Percentiles rank a stretch among this genome's conserved stretches.
Conservation (phyloP, 2,329 filamentous ascomycete genomes). For the Neospermospora avenae region DNA sequence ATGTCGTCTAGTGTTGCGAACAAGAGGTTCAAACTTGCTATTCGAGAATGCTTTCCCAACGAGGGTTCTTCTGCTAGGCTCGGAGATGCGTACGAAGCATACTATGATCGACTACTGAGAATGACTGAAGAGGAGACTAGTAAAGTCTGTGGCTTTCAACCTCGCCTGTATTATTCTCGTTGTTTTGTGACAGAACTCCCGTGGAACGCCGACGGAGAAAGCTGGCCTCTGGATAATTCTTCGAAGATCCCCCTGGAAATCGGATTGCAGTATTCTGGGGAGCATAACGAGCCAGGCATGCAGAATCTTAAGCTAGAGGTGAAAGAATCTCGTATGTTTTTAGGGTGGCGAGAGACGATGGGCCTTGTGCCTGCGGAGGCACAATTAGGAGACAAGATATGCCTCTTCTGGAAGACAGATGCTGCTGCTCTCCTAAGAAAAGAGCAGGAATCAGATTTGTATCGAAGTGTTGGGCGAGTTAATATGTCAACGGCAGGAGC, state of each 20-base stretch:
- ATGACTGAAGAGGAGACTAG: neutral
- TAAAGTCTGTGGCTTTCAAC: neutral
- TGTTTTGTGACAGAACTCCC: neutral
- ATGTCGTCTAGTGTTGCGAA: neutral
- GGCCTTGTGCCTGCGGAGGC: slow-evolving; percentile 1
- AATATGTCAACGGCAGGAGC: neutral
- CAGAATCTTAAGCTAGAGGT: neutral
- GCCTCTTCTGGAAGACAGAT: neutral
- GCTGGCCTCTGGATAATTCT: neutral
- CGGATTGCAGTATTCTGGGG: neutral
- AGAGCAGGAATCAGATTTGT: neutral
- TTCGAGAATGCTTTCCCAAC: neutral
- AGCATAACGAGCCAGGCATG: neutral
- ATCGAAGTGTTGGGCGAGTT: neutral
- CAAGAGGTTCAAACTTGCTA: neutral
- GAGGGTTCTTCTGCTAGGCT: neutral
- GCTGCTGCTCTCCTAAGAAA: neutral
- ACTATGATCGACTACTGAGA: neutral
- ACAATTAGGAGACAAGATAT: slow-evolving; percentile 2
- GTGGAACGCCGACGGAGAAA: neutral
- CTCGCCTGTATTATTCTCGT: neutral
- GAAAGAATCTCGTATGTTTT: neutral
- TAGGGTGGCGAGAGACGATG: neutral
- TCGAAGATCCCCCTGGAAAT: too few species aligned
- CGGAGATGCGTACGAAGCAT: neutral